A percentile compares a stretch with the other conserved stretches of the same genome.
These are phyloP conservation scores for Irpex sp. DNA, from an alignment of 1,284 basidiomycete species.

Conservation along the genomic window DNA sequence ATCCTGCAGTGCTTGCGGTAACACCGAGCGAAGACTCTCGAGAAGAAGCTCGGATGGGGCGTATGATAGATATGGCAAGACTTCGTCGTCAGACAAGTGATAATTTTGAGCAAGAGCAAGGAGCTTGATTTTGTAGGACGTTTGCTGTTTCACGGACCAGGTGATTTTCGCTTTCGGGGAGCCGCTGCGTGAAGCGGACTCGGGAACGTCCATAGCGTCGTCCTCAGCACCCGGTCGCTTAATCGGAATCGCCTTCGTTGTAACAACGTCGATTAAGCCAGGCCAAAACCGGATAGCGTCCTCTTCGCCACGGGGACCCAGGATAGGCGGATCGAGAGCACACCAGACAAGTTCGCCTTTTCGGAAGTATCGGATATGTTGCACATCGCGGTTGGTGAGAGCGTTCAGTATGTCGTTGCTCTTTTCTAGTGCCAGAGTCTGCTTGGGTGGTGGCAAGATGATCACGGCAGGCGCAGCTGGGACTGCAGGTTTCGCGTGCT, in stretches of 20 bases:
- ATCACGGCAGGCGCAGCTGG: neutral
- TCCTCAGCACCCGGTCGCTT: neutral
- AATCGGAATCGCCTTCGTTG: constrained; percentile 38
- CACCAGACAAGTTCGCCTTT: constrained; percentile 76
- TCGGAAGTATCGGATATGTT: constrained; percentile 55
- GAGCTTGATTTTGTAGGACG: constrained; percentile 60
- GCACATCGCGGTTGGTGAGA: constrained; percentile 35
- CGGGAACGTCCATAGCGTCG: neutral
- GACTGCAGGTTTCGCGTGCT: constrained; percentile 29
- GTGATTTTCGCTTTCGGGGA: constrained; percentile 26
- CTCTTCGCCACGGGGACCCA: constrained; percentile 29
- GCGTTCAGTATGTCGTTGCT: constrained; percentile 56
- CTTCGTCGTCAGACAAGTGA: constrained; percentile 45
- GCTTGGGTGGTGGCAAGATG: constrained; percentile 36
- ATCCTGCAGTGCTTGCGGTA: constrained; percentile 14
- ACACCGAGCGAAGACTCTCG: constrained; percentile 36
- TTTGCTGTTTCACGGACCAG: constrained; percentile 57
- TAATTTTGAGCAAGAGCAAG: constrained; percentile 49
- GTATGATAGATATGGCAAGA: constrained; percentile 71
- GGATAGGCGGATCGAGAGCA: constrained; percentile 50
- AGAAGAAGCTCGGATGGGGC: constrained; percentile 49
- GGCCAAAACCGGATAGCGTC: constrained; percentile 68
- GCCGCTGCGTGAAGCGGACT: neutral
- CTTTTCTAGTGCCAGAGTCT: constrained; percentile 52
- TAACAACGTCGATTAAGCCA: constrained; percentile 57